Percentiles rank a stretch among this genome's conserved stretches.
Evolutionary conservation across 805 yeast genomes (phyloP).

Genomic region (Lachancea thermotolerans): DNA sequence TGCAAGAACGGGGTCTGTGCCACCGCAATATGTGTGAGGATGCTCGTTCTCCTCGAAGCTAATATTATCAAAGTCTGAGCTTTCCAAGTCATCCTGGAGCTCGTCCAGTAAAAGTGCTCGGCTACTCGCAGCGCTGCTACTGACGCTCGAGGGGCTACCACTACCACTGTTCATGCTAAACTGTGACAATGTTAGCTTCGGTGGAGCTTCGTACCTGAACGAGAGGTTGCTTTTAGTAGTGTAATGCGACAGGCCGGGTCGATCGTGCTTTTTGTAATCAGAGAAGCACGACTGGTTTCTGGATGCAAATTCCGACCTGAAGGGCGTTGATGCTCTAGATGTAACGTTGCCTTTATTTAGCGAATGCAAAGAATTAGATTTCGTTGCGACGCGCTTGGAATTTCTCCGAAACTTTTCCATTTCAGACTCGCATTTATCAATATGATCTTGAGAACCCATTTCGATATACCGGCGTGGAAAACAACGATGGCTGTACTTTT

Average conservation of each 20-base stretch:
- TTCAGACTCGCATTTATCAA: conserved; percentile 42
- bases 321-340: neutral
- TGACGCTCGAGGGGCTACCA: conserved; percentile 18
- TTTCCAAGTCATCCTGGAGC: conserved; percentile 13
- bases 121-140: conserved; percentile 9
- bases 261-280: neutral
- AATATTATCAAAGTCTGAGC: conserved; percentile 7
- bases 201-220: conserved; percentile 24
- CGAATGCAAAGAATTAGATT: conserved; percentile 32
- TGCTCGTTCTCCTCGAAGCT: conserved; percentile 18
- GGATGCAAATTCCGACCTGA: neutral
- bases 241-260: neutral
- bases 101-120: conserved; percentile 17
- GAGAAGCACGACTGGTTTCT: neutral
- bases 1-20: conserved; percentile 4
- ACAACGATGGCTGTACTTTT: conserved; percentile 51
- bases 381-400: conserved; percentile 31
- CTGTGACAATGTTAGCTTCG: conserved; percentile 19
- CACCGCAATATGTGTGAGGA: neutral
- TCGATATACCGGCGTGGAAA: conserved; percentile 74
- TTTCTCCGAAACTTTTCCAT: conserved; percentile 45
- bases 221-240: conserved; percentile 2
- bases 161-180: conserved; percentile 10
- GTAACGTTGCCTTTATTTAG: conserved; percentile 4
- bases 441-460: conserved; percentile 50